A percentile compares a stretch with the other conserved stretches of the same genome.
phyloP scores from a whole-genome alignment of 805 yeast species.

The Kurtzmaniella fragi region DNA sequence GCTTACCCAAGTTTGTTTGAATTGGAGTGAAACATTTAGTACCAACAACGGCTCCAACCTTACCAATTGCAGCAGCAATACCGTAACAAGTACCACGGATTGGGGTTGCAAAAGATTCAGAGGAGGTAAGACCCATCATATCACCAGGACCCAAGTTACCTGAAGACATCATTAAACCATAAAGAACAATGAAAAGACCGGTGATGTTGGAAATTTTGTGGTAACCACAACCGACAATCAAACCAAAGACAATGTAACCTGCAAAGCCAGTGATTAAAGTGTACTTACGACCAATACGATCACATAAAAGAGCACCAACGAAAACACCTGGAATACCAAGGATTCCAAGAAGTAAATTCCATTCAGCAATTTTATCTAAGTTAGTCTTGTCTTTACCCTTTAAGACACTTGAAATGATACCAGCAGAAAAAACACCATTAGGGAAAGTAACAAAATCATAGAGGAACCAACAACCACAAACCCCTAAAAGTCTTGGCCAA shows the following conservation, averaged over 20 bases:
- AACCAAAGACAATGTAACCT: conserved; percentile 68
- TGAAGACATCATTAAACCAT: conserved; percentile 63
- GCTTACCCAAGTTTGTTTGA: conserved; percentile 55
- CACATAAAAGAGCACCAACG: conserved; percentile 62
- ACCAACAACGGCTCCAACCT: conserved; percentile 83
- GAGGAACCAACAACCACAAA: conserved; percentile 73
- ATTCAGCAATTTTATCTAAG: conserved; percentile 59
- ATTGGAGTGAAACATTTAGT: conserved; percentile 70
- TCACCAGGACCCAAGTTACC: conserved; percentile 82
- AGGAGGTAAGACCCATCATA: conserved; percentile 54
- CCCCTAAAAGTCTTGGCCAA: conserved; percentile 66
- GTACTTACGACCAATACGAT: conserved; percentile 64
- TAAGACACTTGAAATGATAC: conserved; percentile 51
- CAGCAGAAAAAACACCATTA: conserved; percentile 63
- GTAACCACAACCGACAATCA: conserved; percentile 64
- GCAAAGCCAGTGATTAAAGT: conserved; percentile 66
- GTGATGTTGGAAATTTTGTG: conserved; percentile 51
- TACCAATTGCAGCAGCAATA: conserved; percentile 73
- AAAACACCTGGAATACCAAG: conserved; percentile 70
- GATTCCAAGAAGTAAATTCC: conserved; percentile 64
- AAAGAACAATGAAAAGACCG: conserved; percentile 63
- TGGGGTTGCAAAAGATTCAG: conserved; percentile 72
- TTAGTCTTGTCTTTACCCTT: conserved; percentile 23
- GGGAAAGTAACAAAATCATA: conserved; percentile 82
- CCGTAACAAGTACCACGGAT: conserved; percentile 76